phyloP scores from a whole-genome alignment of 2,329 filamentous ascomycete genomes.

The Fusarium mundagurra region DNA sequence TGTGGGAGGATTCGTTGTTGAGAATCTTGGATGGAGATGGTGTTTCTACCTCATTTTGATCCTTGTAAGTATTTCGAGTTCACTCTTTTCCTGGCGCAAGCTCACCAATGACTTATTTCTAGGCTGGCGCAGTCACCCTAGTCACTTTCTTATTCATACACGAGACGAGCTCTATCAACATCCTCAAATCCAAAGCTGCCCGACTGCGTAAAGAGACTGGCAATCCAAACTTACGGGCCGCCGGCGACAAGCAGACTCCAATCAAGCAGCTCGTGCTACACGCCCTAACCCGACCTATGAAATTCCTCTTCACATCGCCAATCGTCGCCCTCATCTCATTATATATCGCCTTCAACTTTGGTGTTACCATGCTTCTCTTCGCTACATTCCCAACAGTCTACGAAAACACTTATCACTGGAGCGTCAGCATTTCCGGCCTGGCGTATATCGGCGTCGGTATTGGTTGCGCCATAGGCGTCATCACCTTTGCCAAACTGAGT shows the following conservation, averaged over 20 bases:
- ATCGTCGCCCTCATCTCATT: conserved; percentile 57
- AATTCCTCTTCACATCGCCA: conserved; percentile 61
- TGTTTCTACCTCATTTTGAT: neutral
- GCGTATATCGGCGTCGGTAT: conserved; percentile 35
- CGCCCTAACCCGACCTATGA: conserved; percentile 44
- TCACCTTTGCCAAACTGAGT: conserved; percentile 19
- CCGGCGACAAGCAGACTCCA: fast-evolving
- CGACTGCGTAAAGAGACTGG: neutral
- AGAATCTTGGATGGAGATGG: neutral
- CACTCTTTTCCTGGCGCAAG: neutral
- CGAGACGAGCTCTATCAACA: fast-evolving
- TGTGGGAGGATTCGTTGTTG: neutral
- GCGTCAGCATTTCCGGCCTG: conserved; percentile 29
- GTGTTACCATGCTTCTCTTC: conserved; percentile 64
- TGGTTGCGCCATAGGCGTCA: conserved; percentile 14
- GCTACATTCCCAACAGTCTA: conserved; percentile 65
- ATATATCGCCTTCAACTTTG: conserved; percentile 63
- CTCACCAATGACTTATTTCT: neutral
- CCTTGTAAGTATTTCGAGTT: neutral
- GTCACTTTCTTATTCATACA: neutral
- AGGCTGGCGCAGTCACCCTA: fast-evolving
- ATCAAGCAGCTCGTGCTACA: neutral
- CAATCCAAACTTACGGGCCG: fast-evolving
- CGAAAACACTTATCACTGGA: conserved; percentile 52
- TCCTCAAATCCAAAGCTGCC: neutral